Evolutionary conservation across 345 rosid genomes (phyloP).

Genomic region (Aethionema arabicum): DNA sequence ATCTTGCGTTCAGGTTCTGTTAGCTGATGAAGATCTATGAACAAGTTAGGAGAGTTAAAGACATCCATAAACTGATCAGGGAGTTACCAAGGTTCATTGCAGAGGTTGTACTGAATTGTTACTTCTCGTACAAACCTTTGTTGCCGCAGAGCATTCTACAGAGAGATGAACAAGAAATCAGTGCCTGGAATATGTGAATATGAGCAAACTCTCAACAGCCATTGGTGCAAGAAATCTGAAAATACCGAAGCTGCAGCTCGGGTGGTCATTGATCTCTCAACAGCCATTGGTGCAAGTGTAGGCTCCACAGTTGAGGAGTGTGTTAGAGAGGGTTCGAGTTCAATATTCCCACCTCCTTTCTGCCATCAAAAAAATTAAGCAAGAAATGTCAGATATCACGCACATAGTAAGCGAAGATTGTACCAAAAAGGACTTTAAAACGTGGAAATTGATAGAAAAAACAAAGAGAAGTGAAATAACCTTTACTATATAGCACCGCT

Average conservation of each 20-base stretch:
- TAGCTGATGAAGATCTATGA: slow-evolving; percentile 8
- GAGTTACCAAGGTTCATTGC: slow-evolving; percentile 98
- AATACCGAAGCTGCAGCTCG: slow-evolving; percentile 99
- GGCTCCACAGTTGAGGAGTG: slow-evolving; percentile 97
- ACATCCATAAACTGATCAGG: slow-evolving; percentile 14
- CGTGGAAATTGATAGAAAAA: background rate
- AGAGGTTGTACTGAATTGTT: slow-evolving; percentile 95
- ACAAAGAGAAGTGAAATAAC: slow-evolving; percentile 40
- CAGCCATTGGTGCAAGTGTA: slow-evolving; percentile 98
- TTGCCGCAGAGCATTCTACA: slow-evolving; percentile 93
- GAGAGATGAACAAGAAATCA: slow-evolving; percentile 24
- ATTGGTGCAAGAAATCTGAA: too few relatives aligned
- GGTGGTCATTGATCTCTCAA: slow-evolving; percentile 98
- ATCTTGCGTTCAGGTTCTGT: background rate
- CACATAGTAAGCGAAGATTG: background rate
- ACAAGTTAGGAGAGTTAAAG: slow-evolving; percentile 3
- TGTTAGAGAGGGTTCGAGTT: slow-evolving; percentile 92
- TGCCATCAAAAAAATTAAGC: slow-evolving; percentile 33
- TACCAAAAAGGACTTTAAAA: background rate
- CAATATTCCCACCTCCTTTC: slow-evolving; percentile 97
- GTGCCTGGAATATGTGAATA: background rate
- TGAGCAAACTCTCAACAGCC: too few relatives aligned
- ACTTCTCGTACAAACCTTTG: slow-evolving; percentile 98
- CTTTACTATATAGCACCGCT: slow-evolving; percentile 97
- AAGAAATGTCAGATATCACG: slow-evolving; percentile 15